Percentiles rank a stretch among this genome's conserved stretches.
Conservation (phyloP, 495 filamentous ascomycete species). For the Neurospora pannonica region DNA sequence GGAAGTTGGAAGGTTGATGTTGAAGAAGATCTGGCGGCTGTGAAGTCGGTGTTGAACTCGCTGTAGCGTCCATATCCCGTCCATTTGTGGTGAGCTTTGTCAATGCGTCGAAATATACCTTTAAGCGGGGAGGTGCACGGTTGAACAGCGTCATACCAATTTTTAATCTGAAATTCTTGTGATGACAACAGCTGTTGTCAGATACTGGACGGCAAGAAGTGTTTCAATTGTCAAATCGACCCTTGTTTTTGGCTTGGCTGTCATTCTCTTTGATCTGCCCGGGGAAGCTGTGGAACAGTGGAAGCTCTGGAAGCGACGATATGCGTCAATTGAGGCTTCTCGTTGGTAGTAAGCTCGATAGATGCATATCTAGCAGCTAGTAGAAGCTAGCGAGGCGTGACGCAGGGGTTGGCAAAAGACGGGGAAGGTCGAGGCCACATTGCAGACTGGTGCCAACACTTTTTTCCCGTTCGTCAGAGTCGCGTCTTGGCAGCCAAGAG, state of each 20-base stretch:
- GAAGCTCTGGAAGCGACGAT: neutral
- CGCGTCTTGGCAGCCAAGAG: neutral
- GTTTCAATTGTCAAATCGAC: neutral
- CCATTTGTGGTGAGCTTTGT: neutral
- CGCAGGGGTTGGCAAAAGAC: neutral
- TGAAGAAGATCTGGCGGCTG: conserved; percentile 43
- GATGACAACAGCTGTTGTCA: too few species aligned
- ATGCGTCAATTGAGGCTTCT: neutral
- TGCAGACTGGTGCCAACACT: conserved; percentile 4
- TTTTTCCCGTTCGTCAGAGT: neutral
- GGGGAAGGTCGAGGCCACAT: conserved; percentile 10
- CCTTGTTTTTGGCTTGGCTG: too few species aligned
- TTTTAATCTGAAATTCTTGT: too few species aligned
- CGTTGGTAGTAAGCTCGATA: neutral
- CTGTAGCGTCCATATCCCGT: neutral
- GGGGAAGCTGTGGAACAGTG: neutral
- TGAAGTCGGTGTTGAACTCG: conserved; percentile 37
- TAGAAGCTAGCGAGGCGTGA: neutral
- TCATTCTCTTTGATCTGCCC: neutral
- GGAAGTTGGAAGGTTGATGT: conserved; percentile 68
- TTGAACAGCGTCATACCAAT: neutral
- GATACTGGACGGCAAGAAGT: neutral
- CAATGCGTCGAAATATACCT: neutral
- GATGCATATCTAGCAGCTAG: neutral
- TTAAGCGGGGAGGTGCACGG: neutral